phyloP scores from a whole-genome alignment of 805 yeast genomes.

The Metschnikowia baotianmanensis region DNA sequence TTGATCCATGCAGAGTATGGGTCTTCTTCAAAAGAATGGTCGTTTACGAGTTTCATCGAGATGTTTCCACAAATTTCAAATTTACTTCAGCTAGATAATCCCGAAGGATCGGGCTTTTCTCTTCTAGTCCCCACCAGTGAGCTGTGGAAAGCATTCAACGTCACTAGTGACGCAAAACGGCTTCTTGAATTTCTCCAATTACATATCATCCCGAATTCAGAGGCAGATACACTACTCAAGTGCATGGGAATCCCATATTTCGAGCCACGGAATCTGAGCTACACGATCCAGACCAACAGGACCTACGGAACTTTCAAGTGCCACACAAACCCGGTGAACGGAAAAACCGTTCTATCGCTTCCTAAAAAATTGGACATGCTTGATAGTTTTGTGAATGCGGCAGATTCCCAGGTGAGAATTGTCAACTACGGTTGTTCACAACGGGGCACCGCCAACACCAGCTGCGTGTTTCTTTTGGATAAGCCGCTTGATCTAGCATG shows the following conservation, averaged over 20 bases:
- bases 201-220: conserved; percentile 65
- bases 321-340: conserved; percentile 11
- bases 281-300: conserved; percentile 16
- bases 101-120: conserved; percentile 44
- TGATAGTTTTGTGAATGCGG: conserved; percentile 24
- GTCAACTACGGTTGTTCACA: conserved; percentile 60
- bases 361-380: conserved; percentile 3
- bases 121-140: conserved; percentile 69
- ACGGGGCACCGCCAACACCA: conserved; percentile 22
- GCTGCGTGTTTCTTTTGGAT: conserved; percentile 65
- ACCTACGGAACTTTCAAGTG: conserved; percentile 15
- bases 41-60: conserved; percentile 47
- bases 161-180: conserved; percentile 40
- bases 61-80: conserved; percentile 40
- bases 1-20: conserved; percentile 53
- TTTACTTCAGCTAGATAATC: conserved; percentile 36
- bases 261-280: conserved; percentile 5
- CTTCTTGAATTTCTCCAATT: conserved; percentile 57
- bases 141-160: conserved; percentile 52
- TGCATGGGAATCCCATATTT: conserved; percentile 39
- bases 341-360: conserved; percentile 15
- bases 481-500: conserved; percentile 64
- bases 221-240: conserved; percentile 43
- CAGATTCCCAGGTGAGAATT: conserved; percentile 53
- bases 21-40: conserved; percentile 19